phyloP scores from a whole-genome alignment of 225 moss, liverwort and hornwort species.

The Ulota crispa region DNA sequence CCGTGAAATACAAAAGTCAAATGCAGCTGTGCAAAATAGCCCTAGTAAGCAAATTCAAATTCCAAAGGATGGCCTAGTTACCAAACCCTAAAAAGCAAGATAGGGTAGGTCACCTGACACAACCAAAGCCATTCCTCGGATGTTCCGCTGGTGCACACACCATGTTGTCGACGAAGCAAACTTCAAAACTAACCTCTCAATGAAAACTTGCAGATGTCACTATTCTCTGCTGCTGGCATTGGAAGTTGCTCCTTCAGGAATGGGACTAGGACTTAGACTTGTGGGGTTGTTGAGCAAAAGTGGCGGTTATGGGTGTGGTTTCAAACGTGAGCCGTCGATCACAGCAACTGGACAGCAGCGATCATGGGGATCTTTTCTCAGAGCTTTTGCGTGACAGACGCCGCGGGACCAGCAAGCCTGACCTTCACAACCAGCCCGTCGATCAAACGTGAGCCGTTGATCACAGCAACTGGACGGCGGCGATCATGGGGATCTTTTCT shows the following conservation, averaged over 20 bases:
- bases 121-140: conserved; percentile 3
- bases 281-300: background rate
- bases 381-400: conserved; percentile 92
- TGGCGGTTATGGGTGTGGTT: background rate
- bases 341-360: conserved; percentile 85
- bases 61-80: background rate
- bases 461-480: conserved; percentile 80
- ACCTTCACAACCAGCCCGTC: conserved; percentile 97
- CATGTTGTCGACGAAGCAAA: background rate
- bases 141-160: background rate
- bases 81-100: conserved; percentile 1
- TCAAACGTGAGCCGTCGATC: conserved; percentile 11
- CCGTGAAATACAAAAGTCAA: background rate
- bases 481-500: conserved; percentile 99
- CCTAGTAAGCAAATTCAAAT: too few relatives aligned
- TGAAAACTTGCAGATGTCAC: too few relatives aligned
- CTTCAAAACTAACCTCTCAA: background rate
- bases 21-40: background rate
- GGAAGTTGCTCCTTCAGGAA: background rate
- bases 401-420: conserved; percentile 78
- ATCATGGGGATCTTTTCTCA: conserved; percentile 98
- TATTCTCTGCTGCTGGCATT: background rate
- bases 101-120: background rate
- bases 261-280: background rate
- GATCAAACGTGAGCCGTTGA: conserved; percentile 27